phyloP scores from a whole-genome alignment of 768 basidiomycete species.

The Suillus clintonianus region DNA sequence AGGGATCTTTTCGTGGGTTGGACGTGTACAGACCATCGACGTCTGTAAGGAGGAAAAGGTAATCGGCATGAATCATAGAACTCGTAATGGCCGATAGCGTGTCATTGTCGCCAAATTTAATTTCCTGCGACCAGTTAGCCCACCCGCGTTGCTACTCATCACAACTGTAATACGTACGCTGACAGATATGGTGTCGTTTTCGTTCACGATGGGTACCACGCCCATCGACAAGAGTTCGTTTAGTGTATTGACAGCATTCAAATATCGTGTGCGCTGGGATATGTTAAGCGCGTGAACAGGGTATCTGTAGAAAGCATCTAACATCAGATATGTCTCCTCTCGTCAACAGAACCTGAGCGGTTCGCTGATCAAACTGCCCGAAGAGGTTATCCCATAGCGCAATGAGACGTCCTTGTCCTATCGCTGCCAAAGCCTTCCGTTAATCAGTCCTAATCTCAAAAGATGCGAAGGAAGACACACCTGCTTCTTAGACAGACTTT shows the following conservation, averaged over 20 bases:
- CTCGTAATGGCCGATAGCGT: constrained; percentile 96
- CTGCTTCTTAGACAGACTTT: constrained; percentile 89
- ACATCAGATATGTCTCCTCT: constrained; percentile 98
- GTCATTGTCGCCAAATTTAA: constrained; percentile 99
- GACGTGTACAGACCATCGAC: constrained; percentile 95
- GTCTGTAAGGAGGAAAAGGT: constrained; percentile 94
- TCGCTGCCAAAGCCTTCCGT: constrained; percentile 86
- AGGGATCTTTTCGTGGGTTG: constrained; percentile 89
- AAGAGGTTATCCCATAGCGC: constrained; percentile 98
- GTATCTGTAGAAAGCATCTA: constrained; percentile 24
- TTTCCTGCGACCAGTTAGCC: constrained; percentile 65
- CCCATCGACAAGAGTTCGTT: constrained; percentile 91
- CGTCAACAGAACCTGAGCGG: constrained; percentile 92
- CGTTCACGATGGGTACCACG: constrained; percentile 97
- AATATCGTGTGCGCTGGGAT: constrained; percentile 83
- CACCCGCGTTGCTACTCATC: background rate
- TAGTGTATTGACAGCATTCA: constrained; percentile 96
- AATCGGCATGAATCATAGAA: constrained; percentile 97
- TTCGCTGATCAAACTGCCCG: constrained; percentile 89
- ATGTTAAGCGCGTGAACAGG: constrained; percentile 5
- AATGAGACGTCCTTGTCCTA: constrained; percentile 95
- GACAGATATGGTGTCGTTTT: constrained; percentile 98
- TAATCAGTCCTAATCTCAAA: constrained; percentile 21
- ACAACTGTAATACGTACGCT: constrained; percentile 57
- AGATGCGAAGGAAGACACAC: constrained; percentile 42